phyloP scores from a whole-genome alignment of 495 filamentous ascomycete species.

The Parmelia sp. region DNA sequence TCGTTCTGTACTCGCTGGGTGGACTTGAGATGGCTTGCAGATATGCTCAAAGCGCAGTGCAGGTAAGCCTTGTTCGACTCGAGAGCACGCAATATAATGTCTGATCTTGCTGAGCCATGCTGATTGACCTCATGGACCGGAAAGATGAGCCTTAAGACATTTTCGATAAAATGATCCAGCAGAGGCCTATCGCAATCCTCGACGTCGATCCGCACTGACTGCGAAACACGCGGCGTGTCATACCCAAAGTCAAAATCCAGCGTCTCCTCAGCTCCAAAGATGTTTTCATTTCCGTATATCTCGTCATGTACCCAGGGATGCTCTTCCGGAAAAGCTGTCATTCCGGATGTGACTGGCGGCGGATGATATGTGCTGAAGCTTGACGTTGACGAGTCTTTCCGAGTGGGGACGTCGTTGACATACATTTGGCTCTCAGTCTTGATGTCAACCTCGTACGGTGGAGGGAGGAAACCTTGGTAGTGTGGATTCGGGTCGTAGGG shows the following conservation, averaged over 20 bases:
- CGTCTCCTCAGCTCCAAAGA: conserved; percentile 47
- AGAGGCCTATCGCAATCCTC: conserved; percentile 81
- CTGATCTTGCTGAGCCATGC: conserved; percentile 65
- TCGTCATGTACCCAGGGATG: conserved; percentile 68
- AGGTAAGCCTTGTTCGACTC: conserved; percentile 89
- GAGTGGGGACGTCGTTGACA: conserved; percentile 79
- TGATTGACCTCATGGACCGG: conserved; percentile 86
- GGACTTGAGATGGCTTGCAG: conserved; percentile 90
- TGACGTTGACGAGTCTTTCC: conserved; percentile 74
- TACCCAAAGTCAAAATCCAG: conserved; percentile 71
- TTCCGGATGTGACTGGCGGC: conserved; percentile 58
- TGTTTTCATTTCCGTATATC: conserved; percentile 51
- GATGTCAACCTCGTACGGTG: conserved; percentile 90
- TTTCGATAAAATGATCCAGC: conserved; percentile 86
- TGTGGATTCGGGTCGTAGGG: conserved; percentile 34
- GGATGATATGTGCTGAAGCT: conserved; percentile 81
- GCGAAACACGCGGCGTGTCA: conserved; percentile 45
- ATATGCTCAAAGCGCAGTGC: conserved; percentile 91
- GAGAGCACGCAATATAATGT: conserved; percentile 76
- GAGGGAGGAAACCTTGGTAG: conserved; percentile 43
- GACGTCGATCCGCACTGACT: conserved; percentile 72
- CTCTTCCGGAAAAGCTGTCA: conserved; percentile 61
- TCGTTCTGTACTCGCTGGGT: conserved; percentile 60
- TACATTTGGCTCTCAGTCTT: conserved; percentile 93
- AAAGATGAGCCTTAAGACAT: conserved; percentile 82